Base-by-base conservation (phyloP, 441 rosid species). In the Erysimum cheiri region DNA sequence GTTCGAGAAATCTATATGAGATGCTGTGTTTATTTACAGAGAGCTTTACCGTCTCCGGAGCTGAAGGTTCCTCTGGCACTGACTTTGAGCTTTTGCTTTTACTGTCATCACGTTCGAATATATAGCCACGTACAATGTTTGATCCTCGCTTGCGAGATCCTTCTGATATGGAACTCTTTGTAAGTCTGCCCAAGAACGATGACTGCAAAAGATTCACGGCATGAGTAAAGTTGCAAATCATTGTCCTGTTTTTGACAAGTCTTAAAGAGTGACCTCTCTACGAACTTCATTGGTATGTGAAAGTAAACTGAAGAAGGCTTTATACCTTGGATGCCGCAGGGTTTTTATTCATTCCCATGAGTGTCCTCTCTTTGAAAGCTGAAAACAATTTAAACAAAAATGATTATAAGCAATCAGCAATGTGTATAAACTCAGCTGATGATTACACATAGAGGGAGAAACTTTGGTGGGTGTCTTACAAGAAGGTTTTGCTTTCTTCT, bases 31-130 rank as follows among this genome's bases (percentile, higher is more conserved):
- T 68, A 15, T 22, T 14, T 71, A 56, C 31, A 17, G 52, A 58
- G 76, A 76, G 64, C 8, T 85, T 73, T 81, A 88, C 99, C 84
- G 8, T 55, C 43, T 83, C 71, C 2, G 83, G 74, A 70, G 85
- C 84, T 35, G 79, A 69, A 72, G 92, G 82, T 76, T 85, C 86
- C 68, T 90, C 97, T 35, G 84, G 57, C 31, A 61, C 60, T 60
- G 83, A 60, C 59, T 65, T 70, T 67, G 85, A 70, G 78, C 81
- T 80, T 84, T 57, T 87, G 80, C 77, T 83, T 53, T 73, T 83
- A 78, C 84, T 84, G 80, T 85, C 92, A 65, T 83, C 93, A 63
- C 95, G 90, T 82, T 90, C 97, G 66, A 95, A 90, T 74, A 92
- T 77, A 76, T 87, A 95, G 49, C 93, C 84, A 56, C 91, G 87